These are phyloP conservation scores for Arabidopsis hybrid DNA, from an alignment of 441 rosid species.

Conservation along the genomic window DNA sequence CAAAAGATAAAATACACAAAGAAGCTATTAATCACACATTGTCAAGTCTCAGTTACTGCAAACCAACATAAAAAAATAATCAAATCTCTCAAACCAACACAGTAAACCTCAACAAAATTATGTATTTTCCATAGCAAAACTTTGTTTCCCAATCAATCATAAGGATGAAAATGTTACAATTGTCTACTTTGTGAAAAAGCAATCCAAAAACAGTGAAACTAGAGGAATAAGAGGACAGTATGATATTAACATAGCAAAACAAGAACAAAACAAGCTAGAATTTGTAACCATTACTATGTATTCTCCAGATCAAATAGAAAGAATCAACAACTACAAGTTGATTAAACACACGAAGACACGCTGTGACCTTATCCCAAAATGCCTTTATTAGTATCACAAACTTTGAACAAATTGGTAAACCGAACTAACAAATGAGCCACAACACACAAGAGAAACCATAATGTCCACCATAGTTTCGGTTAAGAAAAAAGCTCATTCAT, in stretches of 20 bases:
- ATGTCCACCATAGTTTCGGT: not conserved
- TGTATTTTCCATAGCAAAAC: not conserved
- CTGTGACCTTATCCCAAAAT: not conserved
- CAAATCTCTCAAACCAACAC: too few species aligned
- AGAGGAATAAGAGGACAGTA: not conserved
- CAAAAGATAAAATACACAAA: not conserved
- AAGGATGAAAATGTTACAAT: not conserved
- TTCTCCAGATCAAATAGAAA: not conserved
- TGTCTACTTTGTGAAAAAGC: not conserved
- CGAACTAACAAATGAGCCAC: not conserved
- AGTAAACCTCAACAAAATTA: not conserved
- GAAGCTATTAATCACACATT: not conserved
- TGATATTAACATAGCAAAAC: not conserved
- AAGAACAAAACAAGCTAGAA: not conserved
- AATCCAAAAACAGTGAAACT: slow-evolving; percentile 17
- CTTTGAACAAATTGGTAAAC: not conserved
- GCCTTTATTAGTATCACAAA: not conserved
- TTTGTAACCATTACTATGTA: not conserved
- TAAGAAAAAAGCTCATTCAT: not conserved
- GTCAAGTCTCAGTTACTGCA: not conserved
- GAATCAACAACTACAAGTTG: not conserved
- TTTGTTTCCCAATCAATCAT: not conserved
- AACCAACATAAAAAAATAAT: not conserved
- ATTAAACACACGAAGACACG: not conserved
- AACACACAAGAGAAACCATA: slow-evolving; percentile 15